Percentiles rank a stretch among this genome's conserved stretches.
These are phyloP conservation scores for Draba incana DNA, from an alignment of 345 rosid species.

Conservation along the genomic window DNA sequence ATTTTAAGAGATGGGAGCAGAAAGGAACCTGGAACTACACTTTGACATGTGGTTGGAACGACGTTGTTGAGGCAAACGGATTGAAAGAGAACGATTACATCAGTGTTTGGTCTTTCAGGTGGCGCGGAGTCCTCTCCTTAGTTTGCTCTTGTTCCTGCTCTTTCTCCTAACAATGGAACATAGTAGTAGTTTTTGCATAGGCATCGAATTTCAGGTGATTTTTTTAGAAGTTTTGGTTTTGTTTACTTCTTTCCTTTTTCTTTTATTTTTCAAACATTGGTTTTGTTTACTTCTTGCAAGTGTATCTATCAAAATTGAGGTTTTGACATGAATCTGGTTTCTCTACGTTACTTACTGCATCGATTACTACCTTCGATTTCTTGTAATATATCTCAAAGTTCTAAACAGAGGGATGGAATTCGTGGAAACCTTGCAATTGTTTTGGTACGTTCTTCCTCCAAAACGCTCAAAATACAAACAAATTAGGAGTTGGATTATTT, in stretches of 20 bases:
- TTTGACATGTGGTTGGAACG: slow-evolving; percentile 32
- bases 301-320: neutral
- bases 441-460: neutral
- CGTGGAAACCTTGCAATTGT: neutral
- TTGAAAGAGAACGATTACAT: too few relatives aligned
- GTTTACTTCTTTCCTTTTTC: too few relatives aligned
- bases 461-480: neutral
- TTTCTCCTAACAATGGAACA: too few relatives aligned
- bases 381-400: neutral
- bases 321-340: neutral
- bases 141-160: too few relatives aligned
- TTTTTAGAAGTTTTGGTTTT: too few relatives aligned
- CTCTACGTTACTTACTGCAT: neutral
- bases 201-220: too few relatives aligned
- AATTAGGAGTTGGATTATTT: neutral
- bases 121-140: too few relatives aligned
- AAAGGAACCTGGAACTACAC: slow-evolving; percentile 1
- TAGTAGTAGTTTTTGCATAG: too few relatives aligned
- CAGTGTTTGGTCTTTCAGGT: too few relatives aligned
- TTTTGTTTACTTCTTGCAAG: too few relatives aligned
- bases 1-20: slow-evolving; percentile 3
- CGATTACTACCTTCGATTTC: neutral
- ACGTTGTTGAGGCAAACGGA: neutral
- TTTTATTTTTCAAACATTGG: too few relatives aligned
- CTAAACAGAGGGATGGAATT: neutral